Percentiles rank a stretch among this genome's conserved stretches.
phyloP scores from a whole-genome alignment of 2,329 filamentous ascomycete species.

The Fusarium clavum region DNA sequence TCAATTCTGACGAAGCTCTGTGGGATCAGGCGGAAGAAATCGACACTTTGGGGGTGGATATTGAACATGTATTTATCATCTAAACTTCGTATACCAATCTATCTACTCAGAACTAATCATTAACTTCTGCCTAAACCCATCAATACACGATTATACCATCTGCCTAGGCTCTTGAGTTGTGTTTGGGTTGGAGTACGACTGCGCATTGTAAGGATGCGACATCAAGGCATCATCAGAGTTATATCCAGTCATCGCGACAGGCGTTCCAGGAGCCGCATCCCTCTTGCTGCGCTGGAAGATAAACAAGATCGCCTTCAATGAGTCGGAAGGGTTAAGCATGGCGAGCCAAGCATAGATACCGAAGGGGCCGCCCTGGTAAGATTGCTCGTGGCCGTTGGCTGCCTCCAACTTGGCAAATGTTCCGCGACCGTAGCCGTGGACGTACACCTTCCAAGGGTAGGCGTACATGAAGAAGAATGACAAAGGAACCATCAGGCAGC shows the following conservation, averaged over 20 bases:
- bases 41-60: neutral
- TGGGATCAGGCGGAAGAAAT: neutral
- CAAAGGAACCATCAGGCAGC: slow-evolving; percentile 38
- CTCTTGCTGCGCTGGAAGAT: slow-evolving; percentile 3
- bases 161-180: neutral
- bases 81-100: neutral
- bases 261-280: neutral
- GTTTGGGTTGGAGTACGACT: neutral
- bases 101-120: neutral
- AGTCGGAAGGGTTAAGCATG: slow-evolving; percentile 37
- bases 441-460: slow-evolving; percentile 39
- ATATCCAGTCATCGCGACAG: slow-evolving; percentile 18
- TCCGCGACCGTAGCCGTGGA: slow-evolving; percentile 6
- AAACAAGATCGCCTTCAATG: slow-evolving; percentile 27
- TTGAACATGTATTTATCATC: neutral
- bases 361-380: slow-evolving; percentile 33
- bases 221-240: slow-evolving; percentile 9
- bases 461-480: slow-evolving; percentile 35
- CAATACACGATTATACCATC: neutral
- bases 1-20: neutral
- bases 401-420: slow-evolving; percentile 18
- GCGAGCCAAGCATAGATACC: slow-evolving; percentile 32
- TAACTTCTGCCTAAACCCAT: neutral
- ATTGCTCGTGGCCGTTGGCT: neutral
- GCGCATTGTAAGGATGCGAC: slow-evolving; percentile 10